Base-by-base conservation (phyloP, 1,139 yeast genomes). In the Pichia sp. region DNA sequence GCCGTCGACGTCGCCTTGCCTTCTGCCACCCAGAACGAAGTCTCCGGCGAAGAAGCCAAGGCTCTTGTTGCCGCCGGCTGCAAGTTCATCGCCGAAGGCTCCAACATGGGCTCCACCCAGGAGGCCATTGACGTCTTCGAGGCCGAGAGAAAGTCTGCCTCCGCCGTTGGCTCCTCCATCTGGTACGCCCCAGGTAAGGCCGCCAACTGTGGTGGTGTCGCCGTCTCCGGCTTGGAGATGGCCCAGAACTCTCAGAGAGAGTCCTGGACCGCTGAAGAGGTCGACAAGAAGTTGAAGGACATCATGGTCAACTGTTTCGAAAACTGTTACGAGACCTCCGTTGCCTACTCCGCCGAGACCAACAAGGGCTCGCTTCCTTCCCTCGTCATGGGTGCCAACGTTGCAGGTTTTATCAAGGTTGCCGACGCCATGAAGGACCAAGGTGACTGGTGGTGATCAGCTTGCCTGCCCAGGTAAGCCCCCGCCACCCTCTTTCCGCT, bases 141-240 rank as follows among this genome's bases (percentile, higher is more conserved):
- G 82, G 87, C 87, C 67, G 84, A 82, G 75, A 87, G 97, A 80
- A 67, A 78, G 64, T 72, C 81, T 65, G 65, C 75, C 50, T 61
- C 75, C 29, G 64, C 76, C 58, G 61, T 70, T 61, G 69, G 73
- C 54, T 69, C 72, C 56, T 80, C 86, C 63, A 89, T 90, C 74
- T 93, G 98, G 98, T 92, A 92, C 77, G 98, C 96, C 68, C 97
- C 97, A 72, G 98, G 98, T 76, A 93, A 93, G 83, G 97, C 97
- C 67, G 95, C 98, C 70, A 93, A 93, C 84, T 87, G 95, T 79
- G 98, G 98, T 79, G 99, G 98, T 84, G 99, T 93, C 68, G 96
- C 97, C 58, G 97, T 92, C 58, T 90, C 97, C 60, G 98, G 98
- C 72, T 83, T 93, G 66, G 99, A 93, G 81, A 93, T 93, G 98